Evolutionary conservation across 2,329 filamentous ascomycete genomes (phyloP).

Genomic region (Ophiostoma quercus): DNA sequence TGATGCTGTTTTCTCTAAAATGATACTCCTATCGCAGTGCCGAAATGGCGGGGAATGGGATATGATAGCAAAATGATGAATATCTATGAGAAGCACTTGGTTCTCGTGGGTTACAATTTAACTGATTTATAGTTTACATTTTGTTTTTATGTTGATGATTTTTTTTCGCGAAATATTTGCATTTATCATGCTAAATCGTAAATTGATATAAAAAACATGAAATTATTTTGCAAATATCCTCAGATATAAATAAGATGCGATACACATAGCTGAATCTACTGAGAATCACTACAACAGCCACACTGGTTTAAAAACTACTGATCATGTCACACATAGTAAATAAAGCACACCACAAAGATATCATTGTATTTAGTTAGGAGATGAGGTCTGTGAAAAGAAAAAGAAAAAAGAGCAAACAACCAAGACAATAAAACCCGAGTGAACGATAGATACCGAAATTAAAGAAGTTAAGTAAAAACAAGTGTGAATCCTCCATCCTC

Average conservation of each 20-base stretch:
- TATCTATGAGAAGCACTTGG: too few relatives aligned
- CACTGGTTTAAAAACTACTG: neutral
- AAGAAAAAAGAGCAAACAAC: neutral
- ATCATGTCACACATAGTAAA: neutral
- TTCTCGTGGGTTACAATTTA: neutral
- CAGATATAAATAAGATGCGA: too few relatives aligned
- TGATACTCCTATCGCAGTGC: too few relatives aligned
- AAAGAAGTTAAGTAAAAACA: neutral
- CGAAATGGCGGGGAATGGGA: neutral
- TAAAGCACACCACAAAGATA: slow-evolving; percentile 10
- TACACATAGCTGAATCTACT: neutral
- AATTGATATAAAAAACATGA: too few relatives aligned
- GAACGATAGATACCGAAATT: neutral
- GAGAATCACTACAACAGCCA: neutral
- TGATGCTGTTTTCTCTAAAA: neutral
- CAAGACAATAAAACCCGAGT: neutral
- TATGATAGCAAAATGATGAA: too few relatives aligned
- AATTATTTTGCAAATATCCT: too few relatives aligned
- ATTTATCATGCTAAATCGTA: too few relatives aligned
- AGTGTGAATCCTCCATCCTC: neutral
- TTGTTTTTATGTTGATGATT: neutral
- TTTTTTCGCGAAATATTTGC: too few relatives aligned
- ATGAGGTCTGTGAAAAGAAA: slow-evolving; percentile 7
- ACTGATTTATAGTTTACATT: neutral
- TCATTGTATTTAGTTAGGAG: slow-evolving; percentile 4